Evolutionary conservation across 2,329 filamentous ascomycete species (phyloP), one percentile per base, ranked within the genome.

Genomic region (Neoarthrinium moseri): DNA sequence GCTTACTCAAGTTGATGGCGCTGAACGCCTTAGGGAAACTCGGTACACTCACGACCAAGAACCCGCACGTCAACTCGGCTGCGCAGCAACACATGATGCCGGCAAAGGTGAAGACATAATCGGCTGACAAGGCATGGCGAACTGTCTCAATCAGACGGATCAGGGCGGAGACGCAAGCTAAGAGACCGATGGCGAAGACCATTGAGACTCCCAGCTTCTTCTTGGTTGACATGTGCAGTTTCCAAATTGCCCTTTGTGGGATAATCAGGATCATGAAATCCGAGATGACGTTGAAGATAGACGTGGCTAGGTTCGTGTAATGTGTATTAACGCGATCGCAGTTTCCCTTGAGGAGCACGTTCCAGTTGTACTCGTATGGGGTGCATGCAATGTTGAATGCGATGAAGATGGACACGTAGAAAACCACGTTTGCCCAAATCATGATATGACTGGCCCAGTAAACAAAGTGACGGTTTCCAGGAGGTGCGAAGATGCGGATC

Each of bases 401-500:
- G 5, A 40, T 11, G 3, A 29, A 10, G 3, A 35, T 35, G 23
- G 37, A 23, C 6, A 45, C 10, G 21, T 45, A 30, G 24, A 43
- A 36, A 18, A 24, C 21, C 5, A 39, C 27, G 24, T 49, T 46
- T 11, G 22, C 15, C 43, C 32, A 44, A 2, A 46, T 36, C 2
- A 49, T 10, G 4, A 23, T 13, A 15, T 43, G 44, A n/a, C 32
- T 13, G 4, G 24, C 23, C 49, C 49, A 51, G 36, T 44, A 49
- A 5, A 47, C 27, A 18, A 24, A n/a, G 26, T 49, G 49, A 20
- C 44, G 35, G 7, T 29, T 17, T 3, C 43, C 35, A 5, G 22
- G n/a, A 4, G 49, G 49, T 3, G 37, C 40, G 32, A 51, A 51
- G 11, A 49, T 45, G 6, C 33, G 49, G 5, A 49, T 7, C 49